Conservation (phyloP, 2,329 filamentous ascomycete species). For the Penicillium sp. region DNA sequence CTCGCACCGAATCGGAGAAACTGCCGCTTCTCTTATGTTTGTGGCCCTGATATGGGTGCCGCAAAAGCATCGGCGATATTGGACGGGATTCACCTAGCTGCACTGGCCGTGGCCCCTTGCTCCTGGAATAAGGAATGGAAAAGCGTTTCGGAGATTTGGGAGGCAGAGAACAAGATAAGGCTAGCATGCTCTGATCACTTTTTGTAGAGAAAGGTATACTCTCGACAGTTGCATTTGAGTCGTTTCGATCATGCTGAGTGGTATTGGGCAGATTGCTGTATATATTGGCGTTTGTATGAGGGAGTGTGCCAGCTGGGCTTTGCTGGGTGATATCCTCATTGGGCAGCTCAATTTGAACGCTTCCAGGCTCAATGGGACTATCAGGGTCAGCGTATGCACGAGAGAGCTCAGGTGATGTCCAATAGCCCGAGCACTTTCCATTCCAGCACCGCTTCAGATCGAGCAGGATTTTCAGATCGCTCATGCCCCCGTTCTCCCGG, state of each 20-base stretch:
- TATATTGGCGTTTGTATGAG: slow-evolving; percentile 9
- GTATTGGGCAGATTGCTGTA: slow-evolving; percentile 17
- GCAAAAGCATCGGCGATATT: slow-evolving; percentile 29
- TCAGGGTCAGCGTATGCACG: slow-evolving; percentile 55
- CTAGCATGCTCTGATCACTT: slow-evolving; percentile 52
- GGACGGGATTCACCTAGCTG: slow-evolving; percentile 33
- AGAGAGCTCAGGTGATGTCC: slow-evolving; percentile 69
- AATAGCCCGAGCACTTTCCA: slow-evolving; percentile 80
- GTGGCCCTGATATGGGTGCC: slow-evolving; percentile 49
- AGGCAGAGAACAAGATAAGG: slow-evolving; percentile 57
- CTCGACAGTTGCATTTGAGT: slow-evolving; percentile 33
- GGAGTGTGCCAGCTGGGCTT: slow-evolving; percentile 1
- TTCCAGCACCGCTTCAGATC: slow-evolving; percentile 98
- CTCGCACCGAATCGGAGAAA: slow-evolving; percentile 75
- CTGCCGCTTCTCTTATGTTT: slow-evolving; percentile 80
- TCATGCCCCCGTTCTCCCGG: slow-evolving; percentile 51
- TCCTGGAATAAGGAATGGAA: slow-evolving; percentile 30
- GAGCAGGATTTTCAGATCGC: slow-evolving; percentile 77
- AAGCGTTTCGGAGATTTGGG: slow-evolving; percentile 42
- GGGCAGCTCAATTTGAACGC: slow-evolving; percentile 57
- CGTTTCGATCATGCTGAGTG: slow-evolving; percentile 31
- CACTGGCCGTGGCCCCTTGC: slow-evolving; percentile 40
- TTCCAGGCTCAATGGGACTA: slow-evolving; percentile 68
- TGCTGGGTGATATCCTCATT: slow-evolving; percentile 14
- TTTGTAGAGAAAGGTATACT: slow-evolving; percentile 35